Evolutionary conservation across 2,329 filamentous ascomycete species (phyloP).

Genomic region (Diaporthe citrichinensis): DNA sequence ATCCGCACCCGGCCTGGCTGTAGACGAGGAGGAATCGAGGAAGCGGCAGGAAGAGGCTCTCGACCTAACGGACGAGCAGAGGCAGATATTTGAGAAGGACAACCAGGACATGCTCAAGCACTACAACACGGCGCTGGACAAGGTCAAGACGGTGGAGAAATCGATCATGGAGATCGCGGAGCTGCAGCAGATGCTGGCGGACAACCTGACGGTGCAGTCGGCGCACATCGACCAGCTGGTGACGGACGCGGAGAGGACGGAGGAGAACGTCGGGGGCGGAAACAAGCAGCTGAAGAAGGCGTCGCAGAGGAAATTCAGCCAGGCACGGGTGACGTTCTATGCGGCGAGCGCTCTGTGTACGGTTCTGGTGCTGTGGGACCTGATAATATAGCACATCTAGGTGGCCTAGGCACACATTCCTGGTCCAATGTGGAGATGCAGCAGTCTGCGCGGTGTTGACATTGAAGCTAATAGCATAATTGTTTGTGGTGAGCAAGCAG

Average conservation of each 20-base stretch:
- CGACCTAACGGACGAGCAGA: conserved; percentile 84
- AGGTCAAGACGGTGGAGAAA: conserved; percentile 92
- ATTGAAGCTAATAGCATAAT: background rate
- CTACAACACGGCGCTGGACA: conserved; percentile 93
- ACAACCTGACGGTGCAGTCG: conserved; percentile 87
- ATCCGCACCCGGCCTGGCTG: conserved; percentile 21
- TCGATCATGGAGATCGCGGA: conserved; percentile 94
- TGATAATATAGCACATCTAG: conserved; percentile 63
- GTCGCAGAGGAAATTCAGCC: conserved; percentile 74
- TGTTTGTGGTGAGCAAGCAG: background rate
- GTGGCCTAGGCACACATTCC: no score
- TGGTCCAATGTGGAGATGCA: background rate
- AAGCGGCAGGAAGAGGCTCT: conserved; percentile 52
- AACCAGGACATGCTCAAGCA: conserved; percentile 94
- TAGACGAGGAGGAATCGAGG: conserved; percentile 44
- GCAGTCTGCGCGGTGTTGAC: background rate
- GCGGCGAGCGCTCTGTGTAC: conserved; percentile 82
- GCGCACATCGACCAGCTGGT: conserved; percentile 92
- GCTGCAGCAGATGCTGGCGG: conserved; percentile 88
- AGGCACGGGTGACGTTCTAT: conserved; percentile 84
- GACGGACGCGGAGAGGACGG: conserved; percentile 83
- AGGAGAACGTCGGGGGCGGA: conserved; percentile 88
- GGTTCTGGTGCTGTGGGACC: conserved; percentile 83
- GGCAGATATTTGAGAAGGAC: conserved; percentile 93
- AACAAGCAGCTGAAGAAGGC: conserved; percentile 94